phyloP scores from a whole-genome alignment of 176 grass and related monocot genomes.

The Bromus sterilis region DNA sequence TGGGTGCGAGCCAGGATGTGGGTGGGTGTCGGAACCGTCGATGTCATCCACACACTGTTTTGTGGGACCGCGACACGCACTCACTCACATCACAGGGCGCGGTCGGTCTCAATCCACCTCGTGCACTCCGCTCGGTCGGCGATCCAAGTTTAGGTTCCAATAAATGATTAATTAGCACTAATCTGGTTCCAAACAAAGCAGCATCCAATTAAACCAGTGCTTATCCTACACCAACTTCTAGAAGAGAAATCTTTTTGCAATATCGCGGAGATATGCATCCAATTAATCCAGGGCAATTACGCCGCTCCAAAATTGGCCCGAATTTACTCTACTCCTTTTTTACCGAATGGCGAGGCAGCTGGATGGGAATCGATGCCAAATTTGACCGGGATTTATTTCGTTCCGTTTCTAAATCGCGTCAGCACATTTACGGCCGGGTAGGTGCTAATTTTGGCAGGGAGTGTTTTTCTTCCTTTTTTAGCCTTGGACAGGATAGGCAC shows the following conservation, averaged over 20 bases:
- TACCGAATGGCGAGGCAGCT: no score
- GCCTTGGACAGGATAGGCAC: background rate
- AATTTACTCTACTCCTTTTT: background rate
- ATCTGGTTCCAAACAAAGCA: background rate
- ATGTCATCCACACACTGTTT: background rate
- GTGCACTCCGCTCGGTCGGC: background rate
- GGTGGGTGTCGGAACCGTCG: no score
- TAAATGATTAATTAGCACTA: no score
- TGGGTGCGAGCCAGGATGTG: no score
- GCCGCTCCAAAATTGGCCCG: background rate
- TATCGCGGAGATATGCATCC: background rate
- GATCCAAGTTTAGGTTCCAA: no score
- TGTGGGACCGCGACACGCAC: background rate
- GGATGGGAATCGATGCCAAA: no score
- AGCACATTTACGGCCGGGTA: background rate
- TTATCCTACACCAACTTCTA: no score
- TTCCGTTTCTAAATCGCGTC: background rate
- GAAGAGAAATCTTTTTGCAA: background rate
- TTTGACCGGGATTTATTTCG: background rate
- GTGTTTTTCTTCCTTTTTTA: background rate
- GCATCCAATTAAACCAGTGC: background rate
- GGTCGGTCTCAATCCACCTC: background rate
- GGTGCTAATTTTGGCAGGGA: background rate
- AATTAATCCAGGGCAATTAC: background rate
- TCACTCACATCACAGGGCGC: background rate